Percentiles rank a stretch among this genome's conserved stretches.
Evolutionary conservation across 441 rosid genomes (phyloP).

Genomic region (Codiaeum variegatum): DNA sequence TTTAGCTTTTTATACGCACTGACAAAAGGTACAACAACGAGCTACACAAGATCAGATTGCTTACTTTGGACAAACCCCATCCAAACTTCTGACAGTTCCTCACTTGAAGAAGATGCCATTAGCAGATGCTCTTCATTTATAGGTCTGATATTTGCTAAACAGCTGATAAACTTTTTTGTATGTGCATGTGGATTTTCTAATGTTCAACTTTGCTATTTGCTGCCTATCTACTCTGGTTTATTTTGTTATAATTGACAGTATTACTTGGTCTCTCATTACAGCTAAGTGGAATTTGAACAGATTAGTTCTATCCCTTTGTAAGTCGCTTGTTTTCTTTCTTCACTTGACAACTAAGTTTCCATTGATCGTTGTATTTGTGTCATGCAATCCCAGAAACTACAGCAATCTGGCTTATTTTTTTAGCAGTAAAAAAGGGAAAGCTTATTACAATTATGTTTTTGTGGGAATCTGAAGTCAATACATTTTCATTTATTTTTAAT

Average conservation of each 20-base stretch:
- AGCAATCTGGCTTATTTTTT: too few relatives aligned
- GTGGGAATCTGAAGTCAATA: too few relatives aligned
- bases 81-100: constrained; percentile 87
- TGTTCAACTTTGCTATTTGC: neutral
- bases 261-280: too few relatives aligned
- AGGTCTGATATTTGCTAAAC: constrained; percentile 43
- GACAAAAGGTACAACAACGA: constrained; percentile 76
- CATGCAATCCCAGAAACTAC: constrained; percentile 86
- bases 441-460: too few relatives aligned
- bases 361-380: constrained; percentile 59
- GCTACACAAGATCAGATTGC: constrained; percentile 99
- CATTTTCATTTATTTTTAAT: too few relatives aligned
- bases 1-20: constrained; percentile 24
- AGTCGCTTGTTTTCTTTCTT: constrained; percentile 61
- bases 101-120: constrained; percentile 83
- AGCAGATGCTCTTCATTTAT: constrained; percentile 84
- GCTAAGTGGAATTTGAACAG: too few relatives aligned
- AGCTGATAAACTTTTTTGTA: neutral
- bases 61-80: constrained; percentile 99
- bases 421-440: too few relatives aligned
- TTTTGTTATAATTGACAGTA: neutral
- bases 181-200: neutral
- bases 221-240: neutral
- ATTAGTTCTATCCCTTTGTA: constrained; percentile 49
- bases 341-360: constrained; percentile 75